Conservation (phyloP, 495 filamentous ascomycete genomes). For the Zalerion maritima region DNA sequence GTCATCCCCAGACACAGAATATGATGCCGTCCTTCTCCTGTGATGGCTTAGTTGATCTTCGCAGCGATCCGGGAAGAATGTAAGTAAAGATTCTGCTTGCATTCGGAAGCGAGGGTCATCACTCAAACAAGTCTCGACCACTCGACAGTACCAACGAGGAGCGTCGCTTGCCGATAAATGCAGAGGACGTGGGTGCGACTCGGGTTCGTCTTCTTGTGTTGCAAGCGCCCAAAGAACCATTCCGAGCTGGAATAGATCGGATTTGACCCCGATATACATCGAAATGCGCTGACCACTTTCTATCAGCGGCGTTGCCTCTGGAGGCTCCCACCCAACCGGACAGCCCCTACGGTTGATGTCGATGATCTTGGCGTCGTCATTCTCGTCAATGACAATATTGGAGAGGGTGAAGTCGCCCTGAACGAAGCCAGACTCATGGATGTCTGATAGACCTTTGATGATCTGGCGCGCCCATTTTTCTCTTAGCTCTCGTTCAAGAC, state of each 20-base stretch:
- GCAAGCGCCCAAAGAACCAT: slow-evolving; percentile 96
- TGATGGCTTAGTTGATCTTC: slow-evolving; percentile 17
- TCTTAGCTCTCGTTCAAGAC: slow-evolving; percentile 34
- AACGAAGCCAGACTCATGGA: slow-evolving; percentile 93
- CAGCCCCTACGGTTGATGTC: slow-evolving; percentile 96
- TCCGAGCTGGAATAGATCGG: slow-evolving; percentile 85
- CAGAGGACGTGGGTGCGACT: slow-evolving; percentile 63
- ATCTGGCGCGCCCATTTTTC: slow-evolving; percentile 92
- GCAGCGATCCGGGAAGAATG: slow-evolving; percentile 24
- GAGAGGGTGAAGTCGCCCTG: slow-evolving; percentile 96
- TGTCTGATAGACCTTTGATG: slow-evolving; percentile 75
- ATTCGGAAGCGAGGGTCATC: slow-evolving; percentile 26
- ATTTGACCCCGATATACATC: slow-evolving; percentile 98
- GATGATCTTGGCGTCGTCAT: slow-evolving; percentile 87
- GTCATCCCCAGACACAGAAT: too few relatives aligned
- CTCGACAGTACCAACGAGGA: slow-evolving; percentile 27
- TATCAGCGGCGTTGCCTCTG: slow-evolving; percentile 77
- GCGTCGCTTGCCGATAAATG: slow-evolving; percentile 24
- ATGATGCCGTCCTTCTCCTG: too few relatives aligned
- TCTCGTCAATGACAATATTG: slow-evolving; percentile 83
- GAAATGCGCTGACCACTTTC: slow-evolving; percentile 84
- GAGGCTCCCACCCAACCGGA: slow-evolving; percentile 95
- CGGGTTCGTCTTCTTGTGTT: slow-evolving; percentile 78
- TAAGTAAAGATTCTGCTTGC: slow-evolving; percentile 26
- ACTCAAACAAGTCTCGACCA: slow-evolving; percentile 30